Evolutionary conservation across 176 grass and related monocot species (phyloP).

Genomic region (Leersia perrieri): DNA sequence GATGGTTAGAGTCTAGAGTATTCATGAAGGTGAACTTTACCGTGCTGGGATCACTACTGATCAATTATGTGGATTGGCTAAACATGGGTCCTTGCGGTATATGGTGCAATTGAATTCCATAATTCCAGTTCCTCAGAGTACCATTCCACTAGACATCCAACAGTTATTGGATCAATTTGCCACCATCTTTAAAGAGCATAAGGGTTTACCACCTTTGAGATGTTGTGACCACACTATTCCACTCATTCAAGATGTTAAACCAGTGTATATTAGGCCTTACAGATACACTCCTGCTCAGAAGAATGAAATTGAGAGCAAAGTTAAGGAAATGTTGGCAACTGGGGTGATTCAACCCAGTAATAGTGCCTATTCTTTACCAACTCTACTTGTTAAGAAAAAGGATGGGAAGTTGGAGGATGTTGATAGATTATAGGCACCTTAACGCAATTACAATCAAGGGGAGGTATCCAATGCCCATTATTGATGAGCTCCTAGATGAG

Average conservation of each 20-base stretch:
- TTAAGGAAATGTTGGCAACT: background rate
- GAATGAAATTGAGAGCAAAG: background rate
- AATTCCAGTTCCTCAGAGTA: too few species aligned
- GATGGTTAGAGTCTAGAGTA: too few species aligned
- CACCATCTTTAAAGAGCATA: too few species aligned
- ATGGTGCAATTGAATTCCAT: too few species aligned
- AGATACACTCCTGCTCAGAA: rapidly evolving
- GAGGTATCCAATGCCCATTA: background rate
- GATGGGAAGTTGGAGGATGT: background rate
- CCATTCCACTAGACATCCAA: too few species aligned
- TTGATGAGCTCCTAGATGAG: background rate
- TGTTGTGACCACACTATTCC: background rate
- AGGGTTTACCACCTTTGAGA: background rate
- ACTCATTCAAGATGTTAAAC: background rate
- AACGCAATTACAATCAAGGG: background rate
- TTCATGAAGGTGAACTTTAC: too few species aligned
- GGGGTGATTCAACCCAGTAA: background rate
- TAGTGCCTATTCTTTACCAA: background rate
- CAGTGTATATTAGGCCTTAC: background rate
- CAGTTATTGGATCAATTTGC: too few species aligned
- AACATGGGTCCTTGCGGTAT: too few species aligned
- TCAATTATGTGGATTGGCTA: too few species aligned
- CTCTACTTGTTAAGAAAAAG: background rate
- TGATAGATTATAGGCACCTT: background rate
- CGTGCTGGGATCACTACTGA: too few species aligned